Evolutionary conservation across 306 rosid species (phyloP), one percentile per base, ranked within the genome.

Genomic region (Vigna mungo): DNA sequence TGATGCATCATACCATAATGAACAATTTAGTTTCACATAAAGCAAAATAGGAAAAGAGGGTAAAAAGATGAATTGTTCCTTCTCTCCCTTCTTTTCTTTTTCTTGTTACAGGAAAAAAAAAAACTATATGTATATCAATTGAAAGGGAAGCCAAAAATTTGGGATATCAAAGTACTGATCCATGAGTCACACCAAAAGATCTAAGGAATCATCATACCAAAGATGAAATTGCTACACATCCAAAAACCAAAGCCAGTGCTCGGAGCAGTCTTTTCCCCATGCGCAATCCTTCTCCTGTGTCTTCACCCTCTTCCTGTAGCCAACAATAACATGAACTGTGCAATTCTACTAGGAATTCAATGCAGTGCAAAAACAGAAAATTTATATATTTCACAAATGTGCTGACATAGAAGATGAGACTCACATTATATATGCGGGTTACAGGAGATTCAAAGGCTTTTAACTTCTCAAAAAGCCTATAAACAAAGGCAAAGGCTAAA

Each of bases 261-360:
- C 99, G 90, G 55, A 95, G 89, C 80, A 95, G 78, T 64, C 97
- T 88, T 80, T 95, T 95, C 65, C 99, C 97, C 99, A 92, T 90
- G 54, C 92, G 96, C 88, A 95, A 47, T 17, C 87, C 99, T 77
- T 89, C 86, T 49, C 99, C 97, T 49, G 90, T 73, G 76, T 92
- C 97, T 85, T 95, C 99, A 68, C 97, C 99, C 8, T 95, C 99
- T 85, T 87, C 97, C 99, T 95, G 89, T 71, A 86, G 80, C 71
- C 79, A 69, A 71, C 10, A 84, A 49, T 55, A 77, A 81, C 77
- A 81, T 76, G 66, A 79, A 68, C 68, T 70, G 70, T 79, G 49
- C 64, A 53, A 51, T 77, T 66, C 55, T 54, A 73, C n/a, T 48
- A 53, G 48, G 0, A 52, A 68, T 66, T 58, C 39, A 68, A 55